Conservation (phyloP, 2,329 filamentous ascomycete species). For the Rhynchosporium agropyri region DNA sequence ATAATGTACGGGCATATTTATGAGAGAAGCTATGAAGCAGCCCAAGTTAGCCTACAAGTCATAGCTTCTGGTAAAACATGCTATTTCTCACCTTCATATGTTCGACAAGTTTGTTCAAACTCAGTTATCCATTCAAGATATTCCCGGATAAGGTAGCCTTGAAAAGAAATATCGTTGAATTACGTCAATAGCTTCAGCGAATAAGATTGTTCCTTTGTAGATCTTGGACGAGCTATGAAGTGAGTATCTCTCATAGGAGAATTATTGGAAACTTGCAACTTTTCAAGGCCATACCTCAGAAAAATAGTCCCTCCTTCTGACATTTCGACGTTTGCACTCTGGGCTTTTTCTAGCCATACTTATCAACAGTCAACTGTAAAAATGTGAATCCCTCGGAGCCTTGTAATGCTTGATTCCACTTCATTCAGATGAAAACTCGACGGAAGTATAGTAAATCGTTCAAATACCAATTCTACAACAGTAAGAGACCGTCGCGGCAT, state of each 20-base stretch:
- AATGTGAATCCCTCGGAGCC: conserved; percentile 9
- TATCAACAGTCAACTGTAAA: not conserved
- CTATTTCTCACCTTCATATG: no score
- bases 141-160: not conserved
- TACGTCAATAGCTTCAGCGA: not conserved
- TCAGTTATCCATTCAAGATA: not conserved
- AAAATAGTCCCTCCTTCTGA: not conserved
- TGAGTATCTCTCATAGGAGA: no score
- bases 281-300: no score
- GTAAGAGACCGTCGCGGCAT: not conserved
- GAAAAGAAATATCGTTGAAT: not conserved
- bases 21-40: no score
- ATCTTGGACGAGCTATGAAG: conserved; percentile 5
- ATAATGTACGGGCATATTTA: no score
- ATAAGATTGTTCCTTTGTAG: conserved; percentile 8
- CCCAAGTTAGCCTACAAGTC: no score
- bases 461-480: conserved; percentile 6
- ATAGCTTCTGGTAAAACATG: no score
- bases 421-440: conserved; percentile 8
- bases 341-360: not conserved
- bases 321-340: not conserved
- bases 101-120: no score
- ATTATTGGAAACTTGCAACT: no score
- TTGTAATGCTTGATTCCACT: not conserved
- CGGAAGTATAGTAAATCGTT: conserved; percentile 4